A percentile compares a stretch with the other conserved stretches of the same genome.
Evolutionary conservation across 306 rosid genomes (phyloP).

Genomic region (Arachis hypogaea): DNA sequence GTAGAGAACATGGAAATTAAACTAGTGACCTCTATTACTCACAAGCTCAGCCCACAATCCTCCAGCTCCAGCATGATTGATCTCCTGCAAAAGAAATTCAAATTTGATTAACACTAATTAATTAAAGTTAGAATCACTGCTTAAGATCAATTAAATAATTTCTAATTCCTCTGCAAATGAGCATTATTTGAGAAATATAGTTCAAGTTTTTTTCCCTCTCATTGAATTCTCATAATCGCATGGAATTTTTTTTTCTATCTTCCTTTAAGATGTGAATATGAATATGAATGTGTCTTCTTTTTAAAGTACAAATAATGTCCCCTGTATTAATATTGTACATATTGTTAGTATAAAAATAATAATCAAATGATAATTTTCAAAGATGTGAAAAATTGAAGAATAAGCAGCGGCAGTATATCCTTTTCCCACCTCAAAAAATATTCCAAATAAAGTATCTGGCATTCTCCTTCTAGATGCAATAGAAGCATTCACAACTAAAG

Average conservation of each 20-base stretch:
- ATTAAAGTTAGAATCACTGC: neutral
- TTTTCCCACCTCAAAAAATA: conserved; percentile 71
- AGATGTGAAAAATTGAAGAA: neutral
- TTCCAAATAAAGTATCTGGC: conserved; percentile 68
- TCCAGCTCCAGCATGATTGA: conserved; percentile 54
- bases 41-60: conserved; percentile 61
- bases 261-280: too few relatives aligned
- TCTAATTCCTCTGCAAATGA: too few relatives aligned
- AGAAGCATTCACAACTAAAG: conserved; percentile 66
- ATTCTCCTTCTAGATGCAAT: conserved; percentile 51
- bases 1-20: conserved; percentile 5
- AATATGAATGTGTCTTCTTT: too few relatives aligned
- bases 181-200: too few relatives aligned
- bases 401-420: neutral
- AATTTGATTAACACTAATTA: neutral
- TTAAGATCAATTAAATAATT: too few relatives aligned
- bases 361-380: neutral
- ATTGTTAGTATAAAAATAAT: too few relatives aligned
- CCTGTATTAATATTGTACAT: too few relatives aligned
- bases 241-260: too few relatives aligned
- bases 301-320: too few relatives aligned
- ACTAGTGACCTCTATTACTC: conserved; percentile 41
- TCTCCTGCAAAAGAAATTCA: conserved; percentile 37
- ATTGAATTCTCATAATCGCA: too few relatives aligned
- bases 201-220: too few relatives aligned